Base-by-base conservation (phyloP, 2,329 filamentous ascomycete genomes). In the Colletotrichum musicola region DNA sequence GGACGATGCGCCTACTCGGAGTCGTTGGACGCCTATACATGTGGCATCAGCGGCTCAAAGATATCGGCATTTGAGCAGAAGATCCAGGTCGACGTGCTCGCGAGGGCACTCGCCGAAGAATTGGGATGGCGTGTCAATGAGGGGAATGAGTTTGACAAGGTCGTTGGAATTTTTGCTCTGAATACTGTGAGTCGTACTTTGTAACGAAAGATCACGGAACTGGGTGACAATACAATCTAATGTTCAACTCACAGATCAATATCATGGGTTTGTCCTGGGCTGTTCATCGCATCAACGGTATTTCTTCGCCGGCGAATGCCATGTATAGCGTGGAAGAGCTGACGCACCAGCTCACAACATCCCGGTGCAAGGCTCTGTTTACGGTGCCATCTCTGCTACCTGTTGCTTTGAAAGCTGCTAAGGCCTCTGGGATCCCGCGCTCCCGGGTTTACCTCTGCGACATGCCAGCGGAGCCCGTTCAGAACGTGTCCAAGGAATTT, bases 111-210 rank as follows among this genome's bases (percentile, higher is more conserved):
- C 38, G 86, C 87, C 46, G 90, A 92, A 76, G 89, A 93, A 71
- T 85, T 96, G 68, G 89, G 88, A 51, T 94, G 93, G 86, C 78
- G 85, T 54, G 88, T 91, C 7, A 90, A 93, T 72, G 78, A 89
- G 64, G 93, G 91, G 13, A 88, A 88, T 0, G 92, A 95, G 77
- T 96, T 91, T 90, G 93, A 96, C 75, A 94, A 94, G 78, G 92
- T 95, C 25, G 82, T 93, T 54, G 91, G 85, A 5, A 82, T 95
- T 30, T 97, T 93, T 80, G 90, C 91, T 18, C 80, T 94, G 68
- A 97, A 97, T 76, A 93, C 93, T 30, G 92, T 93, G 79, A 69
- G 86, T 74, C 20, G 20, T 10, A 53, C 55, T 12, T 20, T 9
- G 35, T 6, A 10, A 9, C 18, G 14, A 42, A 1, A 6, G 4